Conservation (phyloP, 441 rosid genomes). For the Arabidopsis lyrata region DNA sequence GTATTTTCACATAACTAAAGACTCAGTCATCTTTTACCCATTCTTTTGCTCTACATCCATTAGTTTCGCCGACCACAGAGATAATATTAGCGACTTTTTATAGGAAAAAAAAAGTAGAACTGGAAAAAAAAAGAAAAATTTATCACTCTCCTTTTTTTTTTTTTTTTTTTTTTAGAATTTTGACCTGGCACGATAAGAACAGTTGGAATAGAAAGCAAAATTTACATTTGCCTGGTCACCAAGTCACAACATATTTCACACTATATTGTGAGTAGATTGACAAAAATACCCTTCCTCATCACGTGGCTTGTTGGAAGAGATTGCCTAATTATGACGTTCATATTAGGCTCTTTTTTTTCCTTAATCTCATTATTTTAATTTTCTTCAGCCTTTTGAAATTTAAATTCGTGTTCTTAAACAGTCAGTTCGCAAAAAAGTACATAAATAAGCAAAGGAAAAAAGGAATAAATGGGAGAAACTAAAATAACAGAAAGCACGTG, state of each 20-base stretch:
- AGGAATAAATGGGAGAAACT: neutral
- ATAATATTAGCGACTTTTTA: neutral
- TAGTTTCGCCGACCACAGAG: neutral
- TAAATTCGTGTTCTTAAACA: neutral
- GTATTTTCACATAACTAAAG: neutral
- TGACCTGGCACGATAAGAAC: neutral
- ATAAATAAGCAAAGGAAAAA: neutral
- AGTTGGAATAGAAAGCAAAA: neutral
- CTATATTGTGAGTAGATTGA: neutral
- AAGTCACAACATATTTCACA: neutral
- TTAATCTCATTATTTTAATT: neutral
- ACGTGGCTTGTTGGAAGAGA: slow-evolving; percentile 28
- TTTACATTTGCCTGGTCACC: neutral
- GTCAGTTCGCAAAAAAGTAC: slow-evolving; percentile 19
- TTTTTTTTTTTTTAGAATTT: too few species aligned
- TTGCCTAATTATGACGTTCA: neutral
- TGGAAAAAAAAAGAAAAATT: neutral
- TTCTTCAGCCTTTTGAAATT: neutral
- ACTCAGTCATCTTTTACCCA: slow-evolving; percentile 4
- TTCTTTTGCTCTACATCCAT: neutral
- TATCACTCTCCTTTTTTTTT: too few species aligned
- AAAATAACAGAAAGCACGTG: slow-evolving; percentile 46
- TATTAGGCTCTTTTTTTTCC: neutral
- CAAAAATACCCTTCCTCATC: neutral
- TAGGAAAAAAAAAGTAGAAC: neutral